Percentiles rank a stretch among this genome's conserved stretches.
Evolutionary conservation across 257 asterid species (phyloP).

Genomic region (Jacaranda mimosifolia): DNA sequence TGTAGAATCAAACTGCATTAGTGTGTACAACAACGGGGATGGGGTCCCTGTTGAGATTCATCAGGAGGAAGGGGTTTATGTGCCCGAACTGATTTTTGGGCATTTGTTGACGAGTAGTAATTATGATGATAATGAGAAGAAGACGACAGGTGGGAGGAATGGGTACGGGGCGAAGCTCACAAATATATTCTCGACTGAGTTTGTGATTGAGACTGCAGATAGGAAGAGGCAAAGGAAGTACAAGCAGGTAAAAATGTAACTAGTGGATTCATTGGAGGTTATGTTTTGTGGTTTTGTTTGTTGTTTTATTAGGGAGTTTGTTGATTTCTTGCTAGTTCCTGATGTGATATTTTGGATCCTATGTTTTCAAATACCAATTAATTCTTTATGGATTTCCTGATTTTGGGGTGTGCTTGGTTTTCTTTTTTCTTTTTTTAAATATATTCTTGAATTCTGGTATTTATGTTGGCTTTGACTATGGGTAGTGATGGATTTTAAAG

Average conservation of each 20-base stretch:
- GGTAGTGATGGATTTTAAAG: neutral
- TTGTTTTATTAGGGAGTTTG: neutral
- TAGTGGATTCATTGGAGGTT: neutral
- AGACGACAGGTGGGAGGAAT: constrained; percentile 96
- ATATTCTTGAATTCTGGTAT: neutral
- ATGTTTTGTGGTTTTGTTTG: neutral
- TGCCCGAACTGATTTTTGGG: constrained; percentile 96
- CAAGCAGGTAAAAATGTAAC: constrained; percentile 72
- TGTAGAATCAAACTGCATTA: constrained; percentile 65
- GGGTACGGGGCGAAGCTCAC: constrained; percentile 98
- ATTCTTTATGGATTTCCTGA: neutral
- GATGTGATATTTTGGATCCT: neutral
- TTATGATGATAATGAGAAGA: constrained; percentile 87
- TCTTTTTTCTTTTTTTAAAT: neutral
- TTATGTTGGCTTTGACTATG: neutral
- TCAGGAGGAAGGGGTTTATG: constrained; percentile 95
- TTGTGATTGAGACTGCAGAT: constrained; percentile 93
- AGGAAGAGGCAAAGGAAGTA: constrained; percentile 83
- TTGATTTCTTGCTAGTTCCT: too few species aligned
- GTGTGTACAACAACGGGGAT: constrained; percentile 90
- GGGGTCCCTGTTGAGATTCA: constrained; percentile 98
- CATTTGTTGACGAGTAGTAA: constrained; percentile 97
- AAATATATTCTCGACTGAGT: constrained; percentile 88
- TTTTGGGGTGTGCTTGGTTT: neutral
- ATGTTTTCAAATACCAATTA: neutral